Percentiles rank a stretch among this genome's conserved stretches.
These are phyloP conservation scores for Lophiostoma macrostomum DNA, from an alignment of 495 filamentous ascomycete species.

Conservation along the genomic window DNA sequence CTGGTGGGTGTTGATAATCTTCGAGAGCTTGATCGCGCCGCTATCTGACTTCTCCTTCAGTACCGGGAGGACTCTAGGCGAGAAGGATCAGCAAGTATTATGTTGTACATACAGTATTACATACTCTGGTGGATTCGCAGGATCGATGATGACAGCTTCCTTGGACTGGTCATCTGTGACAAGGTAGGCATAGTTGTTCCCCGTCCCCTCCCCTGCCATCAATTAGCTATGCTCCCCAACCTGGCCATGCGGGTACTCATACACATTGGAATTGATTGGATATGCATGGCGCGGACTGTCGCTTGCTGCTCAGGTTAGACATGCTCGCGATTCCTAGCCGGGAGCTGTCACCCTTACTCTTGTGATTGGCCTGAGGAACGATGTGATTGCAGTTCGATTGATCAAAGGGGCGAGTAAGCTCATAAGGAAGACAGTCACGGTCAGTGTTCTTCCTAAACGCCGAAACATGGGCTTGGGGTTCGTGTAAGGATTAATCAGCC, in stretches of 20 bases:
- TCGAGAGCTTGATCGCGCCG: slow-evolving; percentile 75
- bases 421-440: slow-evolving; percentile 27
- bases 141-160: slow-evolving; percentile 93
- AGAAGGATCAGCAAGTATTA: slow-evolving; percentile 2
- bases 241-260: slow-evolving; percentile 42
- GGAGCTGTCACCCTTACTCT: not conserved
- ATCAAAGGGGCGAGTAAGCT: slow-evolving; percentile 24
- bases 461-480: too few species aligned
- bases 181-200: slow-evolving; percentile 96
- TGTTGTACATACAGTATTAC: slow-evolving; percentile 32
- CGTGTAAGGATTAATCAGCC: too few species aligned
- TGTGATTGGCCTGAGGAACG: slow-evolving; percentile 11
- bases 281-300: slow-evolving; percentile 69
- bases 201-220: slow-evolving; percentile 74
- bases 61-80: slow-evolving; percentile 70
- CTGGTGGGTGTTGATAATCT: slow-evolving; percentile 97
- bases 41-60: slow-evolving; percentile 67
- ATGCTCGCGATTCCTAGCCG: not conserved
- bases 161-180: slow-evolving; percentile 86
- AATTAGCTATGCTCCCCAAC: not conserved
- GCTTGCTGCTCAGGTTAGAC: slow-evolving; percentile 21
- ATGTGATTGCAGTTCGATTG: slow-evolving; percentile 10
- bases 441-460: not conserved
- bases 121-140: slow-evolving; percentile 88
- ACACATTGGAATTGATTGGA: slow-evolving; percentile 99